Base-by-base conservation (phyloP, 192 early-diverging fungal species). In the Phycomyces nitens region DNA sequence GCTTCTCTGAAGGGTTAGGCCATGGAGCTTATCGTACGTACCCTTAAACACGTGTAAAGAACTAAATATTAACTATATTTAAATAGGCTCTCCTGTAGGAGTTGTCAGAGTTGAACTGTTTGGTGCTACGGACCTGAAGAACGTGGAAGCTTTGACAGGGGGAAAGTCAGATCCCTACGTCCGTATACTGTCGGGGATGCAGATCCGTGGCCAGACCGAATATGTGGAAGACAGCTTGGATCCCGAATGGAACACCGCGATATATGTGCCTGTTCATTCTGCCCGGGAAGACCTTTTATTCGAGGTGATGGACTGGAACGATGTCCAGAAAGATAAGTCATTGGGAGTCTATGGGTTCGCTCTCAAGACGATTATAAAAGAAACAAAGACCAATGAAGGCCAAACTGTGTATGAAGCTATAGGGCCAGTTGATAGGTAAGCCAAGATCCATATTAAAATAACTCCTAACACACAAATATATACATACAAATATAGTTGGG, bases 81-180 rank as follows among this genome's bases (percentile, higher is more conserved):
- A n/a, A 27, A 12, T 75, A 18, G 65, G 65, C 24, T 77, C 82
- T 22, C 86, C 93, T 8, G 86, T 91, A 49, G 94, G 92, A 43
- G 77, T 94, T 44, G 68, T 93, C 41, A 86, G 93, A 68, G 59
- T 96, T 42, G 85, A 89, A 50, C 75, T 92, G 49, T 65, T 86
- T 44, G 80, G 80, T 62, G 94, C 89, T 9, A 84, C 87, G 24
- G 80, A 82, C 15, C 70, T 98, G 51, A 84, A 84, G 63, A 97
- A 97, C 53, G 91, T 92, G 11, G 95, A 97, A 74, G 82, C 81
- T 6, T 71, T 90, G 47, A 86, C 80, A 10, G 81, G 76, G 42
- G 84, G 88, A 66, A 94, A 91, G 75, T 95, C 93, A 1, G 95
- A 99, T 62, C 97, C 97, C 21, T 99, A 96, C 73, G 79, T 85